Conservation (phyloP, 192 early-diverging fungal genomes). For the Podochytrium sp. region DNA sequence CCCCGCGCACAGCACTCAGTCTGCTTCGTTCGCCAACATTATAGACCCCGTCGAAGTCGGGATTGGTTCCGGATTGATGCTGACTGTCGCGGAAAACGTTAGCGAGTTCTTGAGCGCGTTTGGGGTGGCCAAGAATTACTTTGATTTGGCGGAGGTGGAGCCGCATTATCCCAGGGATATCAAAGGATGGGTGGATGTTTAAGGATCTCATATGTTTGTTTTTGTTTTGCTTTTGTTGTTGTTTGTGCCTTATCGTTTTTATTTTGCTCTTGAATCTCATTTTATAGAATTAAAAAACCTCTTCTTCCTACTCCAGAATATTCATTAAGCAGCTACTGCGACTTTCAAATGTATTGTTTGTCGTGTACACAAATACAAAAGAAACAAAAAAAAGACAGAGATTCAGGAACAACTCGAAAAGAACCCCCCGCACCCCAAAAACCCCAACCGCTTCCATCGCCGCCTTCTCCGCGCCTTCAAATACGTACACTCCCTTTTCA, state of each 20-base stretch:
- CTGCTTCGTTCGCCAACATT: constrained; percentile 28
- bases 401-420: not conserved
- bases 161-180: constrained; percentile 30
- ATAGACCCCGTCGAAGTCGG: constrained; percentile 32
- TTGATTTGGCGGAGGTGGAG: constrained; percentile 27
- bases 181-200: constrained; percentile 16
- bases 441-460: too few species aligned
- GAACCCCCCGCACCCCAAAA: not conserved
- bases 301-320: not conserved
- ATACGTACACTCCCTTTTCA: too few species aligned
- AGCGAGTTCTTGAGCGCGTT: constrained; percentile 4
- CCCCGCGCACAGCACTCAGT: not conserved
- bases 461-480: too few species aligned
- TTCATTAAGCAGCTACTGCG: not conserved
- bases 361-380: not conserved
- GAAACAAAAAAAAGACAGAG: not conserved
- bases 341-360: too few species aligned
- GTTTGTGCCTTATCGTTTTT: not conserved
- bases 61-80: constrained; percentile 10
- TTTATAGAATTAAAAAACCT: not conserved
- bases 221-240: not conserved
- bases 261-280: not conserved
- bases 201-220: not conserved
- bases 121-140: constrained; percentile 10
- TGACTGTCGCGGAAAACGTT: constrained; percentile 8